Percentiles rank a stretch among this genome's conserved stretches.
phyloP scores from a whole-genome alignment of 2,329 filamentous ascomycete species.

The Trichoderma semiorbis region DNA sequence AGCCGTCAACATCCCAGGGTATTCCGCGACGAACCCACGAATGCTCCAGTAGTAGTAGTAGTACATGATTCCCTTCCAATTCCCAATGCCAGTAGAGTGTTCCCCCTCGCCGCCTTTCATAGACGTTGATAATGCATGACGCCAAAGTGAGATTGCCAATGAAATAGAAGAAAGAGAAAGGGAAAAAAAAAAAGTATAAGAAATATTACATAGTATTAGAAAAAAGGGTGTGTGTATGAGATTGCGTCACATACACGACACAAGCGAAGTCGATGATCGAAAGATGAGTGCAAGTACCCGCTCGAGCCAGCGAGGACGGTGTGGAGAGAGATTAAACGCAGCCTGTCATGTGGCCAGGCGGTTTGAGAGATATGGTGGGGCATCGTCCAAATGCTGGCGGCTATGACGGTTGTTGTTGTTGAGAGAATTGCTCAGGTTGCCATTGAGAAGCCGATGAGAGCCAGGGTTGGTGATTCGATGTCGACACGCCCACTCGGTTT shows the following conservation, averaged over 20 bases:
- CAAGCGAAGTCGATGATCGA: slow-evolving; percentile 10
- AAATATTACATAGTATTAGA: slow-evolving; percentile 9
- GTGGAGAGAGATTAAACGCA: slow-evolving; percentile 8
- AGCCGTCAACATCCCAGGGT: slow-evolving; percentile 19
- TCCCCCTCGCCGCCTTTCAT: background rate
- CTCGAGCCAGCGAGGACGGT: slow-evolving; percentile 26
- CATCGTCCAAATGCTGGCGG: slow-evolving; percentile 1
- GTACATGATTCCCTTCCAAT: slow-evolving; percentile 9
- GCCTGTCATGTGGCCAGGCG: slow-evolving; percentile 21
- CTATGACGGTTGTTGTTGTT: slow-evolving; percentile 1
- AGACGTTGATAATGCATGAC: slow-evolving; percentile 13
- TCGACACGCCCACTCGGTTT: slow-evolving; percentile 4
- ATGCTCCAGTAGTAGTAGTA: slow-evolving; percentile 16
- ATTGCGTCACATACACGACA: background rate
- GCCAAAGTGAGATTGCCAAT: background rate
- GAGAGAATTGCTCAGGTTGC: background rate
- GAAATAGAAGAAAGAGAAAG: background rate
- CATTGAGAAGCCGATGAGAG: slow-evolving; percentile 15
- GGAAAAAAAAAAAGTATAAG: background rate
- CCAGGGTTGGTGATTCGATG: slow-evolving; percentile 21
- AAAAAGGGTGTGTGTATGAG: slow-evolving; percentile 1
- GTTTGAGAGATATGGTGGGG: slow-evolving; percentile 10
- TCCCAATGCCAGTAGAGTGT: slow-evolving; percentile 11
- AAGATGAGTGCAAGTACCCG: slow-evolving; percentile 16
- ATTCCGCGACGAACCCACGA: slow-evolving; percentile 18